Evolutionary conservation across 305 asterid genomes (phyloP).

Genomic region (Withania somnifera): DNA sequence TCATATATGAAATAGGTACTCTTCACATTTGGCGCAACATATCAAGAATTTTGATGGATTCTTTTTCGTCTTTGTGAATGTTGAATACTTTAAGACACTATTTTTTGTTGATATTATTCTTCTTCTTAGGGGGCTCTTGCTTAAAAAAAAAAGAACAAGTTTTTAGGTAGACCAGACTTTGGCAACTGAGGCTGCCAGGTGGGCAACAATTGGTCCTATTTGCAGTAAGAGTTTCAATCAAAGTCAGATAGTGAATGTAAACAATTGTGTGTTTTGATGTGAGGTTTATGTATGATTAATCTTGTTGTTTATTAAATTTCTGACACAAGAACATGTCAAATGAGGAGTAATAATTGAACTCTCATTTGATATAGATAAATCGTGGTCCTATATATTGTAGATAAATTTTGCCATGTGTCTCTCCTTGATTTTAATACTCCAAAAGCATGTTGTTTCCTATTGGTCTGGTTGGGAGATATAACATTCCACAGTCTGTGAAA

Average conservation of each 20-base stretch:
- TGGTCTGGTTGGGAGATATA: not conserved
- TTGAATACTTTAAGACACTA: not conserved
- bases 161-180: slow-evolving; percentile 61
- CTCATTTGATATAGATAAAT: slow-evolving; percentile 41
- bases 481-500: slow-evolving; percentile 5
- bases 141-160: slow-evolving; percentile 54
- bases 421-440: slow-evolving; percentile 17
- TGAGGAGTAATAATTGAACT: not conserved
- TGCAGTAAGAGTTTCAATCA: slow-evolving; percentile 40
- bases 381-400: slow-evolving; percentile 25
- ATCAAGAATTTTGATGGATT: not conserved
- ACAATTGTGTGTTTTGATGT: slow-evolving; percentile 28
- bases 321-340: not conserved
- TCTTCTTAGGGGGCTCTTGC: slow-evolving; percentile 69
- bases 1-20: no score
- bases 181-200: slow-evolving; percentile 64
- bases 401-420: slow-evolving; percentile 29
- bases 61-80: not conserved
- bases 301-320: not conserved
- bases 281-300: not conserved
- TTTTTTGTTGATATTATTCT: slow-evolving; percentile 8
- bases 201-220: slow-evolving; percentile 58
- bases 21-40: not conserved
- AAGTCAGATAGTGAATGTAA: slow-evolving; percentile 30
- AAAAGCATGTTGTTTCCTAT: slow-evolving; percentile 18